Evolutionary conservation across 192 early-diverging fungal species (phyloP).

Genomic region (Allomyces macrogynus): DNA sequence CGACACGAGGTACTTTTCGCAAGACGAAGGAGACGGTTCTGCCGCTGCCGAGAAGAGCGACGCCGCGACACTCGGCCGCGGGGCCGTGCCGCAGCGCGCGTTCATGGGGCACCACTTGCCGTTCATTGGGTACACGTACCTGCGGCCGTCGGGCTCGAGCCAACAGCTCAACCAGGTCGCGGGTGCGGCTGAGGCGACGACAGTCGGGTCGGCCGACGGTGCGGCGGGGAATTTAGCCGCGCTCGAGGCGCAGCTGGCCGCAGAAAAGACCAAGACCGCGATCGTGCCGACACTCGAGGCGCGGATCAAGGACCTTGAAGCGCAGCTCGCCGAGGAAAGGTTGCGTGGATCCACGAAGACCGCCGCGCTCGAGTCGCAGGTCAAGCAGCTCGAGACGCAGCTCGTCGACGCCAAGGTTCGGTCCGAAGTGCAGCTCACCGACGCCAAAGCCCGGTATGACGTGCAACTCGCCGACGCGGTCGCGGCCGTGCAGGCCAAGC

Average conservation of each 20-base stretch:
- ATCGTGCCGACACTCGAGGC: too few species aligned
- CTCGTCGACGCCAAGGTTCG: too few species aligned
- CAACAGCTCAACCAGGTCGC: not conserved
- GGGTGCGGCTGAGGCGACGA: not conserved
- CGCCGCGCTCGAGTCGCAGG: not conserved
- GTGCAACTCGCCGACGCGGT: too few species aligned
- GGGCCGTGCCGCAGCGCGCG: conserved; percentile 12
- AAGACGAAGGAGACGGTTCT: conserved; percentile 43
- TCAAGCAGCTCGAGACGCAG: not conserved
- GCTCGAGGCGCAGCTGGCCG: too few species aligned
- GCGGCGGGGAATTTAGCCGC: not conserved
- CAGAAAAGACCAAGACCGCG: too few species aligned
- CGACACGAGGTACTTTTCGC: conserved; percentile 95
- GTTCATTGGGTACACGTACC: conserved; percentile 71
- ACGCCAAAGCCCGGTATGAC: too few species aligned
- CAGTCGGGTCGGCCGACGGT: not conserved
- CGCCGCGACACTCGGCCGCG: conserved; percentile 27
- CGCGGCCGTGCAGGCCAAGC: not conserved
- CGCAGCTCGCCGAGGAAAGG: not conserved
- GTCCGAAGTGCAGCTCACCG: not conserved
- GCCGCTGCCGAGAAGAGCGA: conserved; percentile 28
- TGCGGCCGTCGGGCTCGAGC: not conserved
- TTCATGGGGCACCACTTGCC: conserved; percentile 61
- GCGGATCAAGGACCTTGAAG: not conserved
- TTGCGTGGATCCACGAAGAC: not conserved